These are phyloP conservation scores for Lodderomyces orthopsilosis DNA, from an alignment of 1,139 yeast genomes.

Conservation along the genomic window DNA sequence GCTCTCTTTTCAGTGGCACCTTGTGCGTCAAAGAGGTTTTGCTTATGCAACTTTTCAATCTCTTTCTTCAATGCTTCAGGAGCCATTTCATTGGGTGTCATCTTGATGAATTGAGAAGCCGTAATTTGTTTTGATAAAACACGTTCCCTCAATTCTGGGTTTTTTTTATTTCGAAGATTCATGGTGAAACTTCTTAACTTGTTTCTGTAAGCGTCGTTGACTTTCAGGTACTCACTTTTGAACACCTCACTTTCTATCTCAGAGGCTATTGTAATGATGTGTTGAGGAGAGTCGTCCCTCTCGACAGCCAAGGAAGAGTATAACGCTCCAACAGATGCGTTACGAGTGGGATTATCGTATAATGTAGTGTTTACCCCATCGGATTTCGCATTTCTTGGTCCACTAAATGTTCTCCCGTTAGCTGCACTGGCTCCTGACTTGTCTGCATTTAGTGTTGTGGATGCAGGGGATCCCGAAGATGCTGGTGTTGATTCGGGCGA, in stretches of 20 bases:
- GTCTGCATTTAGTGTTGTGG: conserved; percentile 9
- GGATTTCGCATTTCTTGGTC: conserved; percentile 72
- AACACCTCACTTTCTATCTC: conserved; percentile 74
- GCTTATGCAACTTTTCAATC: conserved; percentile 79
- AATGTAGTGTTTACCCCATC: conserved; percentile 75
- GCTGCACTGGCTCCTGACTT: conserved; percentile 46
- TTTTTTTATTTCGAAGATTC: conserved; percentile 84
- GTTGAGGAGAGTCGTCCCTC: conserved; percentile 50
- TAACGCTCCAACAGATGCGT: conserved; percentile 77
- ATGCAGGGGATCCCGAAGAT: conserved; percentile 3
- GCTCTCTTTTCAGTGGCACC: conserved; percentile 98
- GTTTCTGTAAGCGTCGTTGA: conserved; percentile 64
- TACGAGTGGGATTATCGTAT: conserved; percentile 75
- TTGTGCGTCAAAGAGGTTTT: conserved; percentile 92
- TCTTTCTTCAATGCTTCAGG: conserved; percentile 85
- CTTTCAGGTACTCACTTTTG: conserved; percentile 53
- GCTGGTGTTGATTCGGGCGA: conserved; percentile 8
- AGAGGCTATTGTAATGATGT: conserved; percentile 61
- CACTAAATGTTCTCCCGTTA: conserved; percentile 36
- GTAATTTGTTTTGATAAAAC: conserved; percentile 63
- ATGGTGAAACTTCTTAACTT: conserved; percentile 80
- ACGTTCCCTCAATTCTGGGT: conserved; percentile 75
- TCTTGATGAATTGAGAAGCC: conserved; percentile 64
- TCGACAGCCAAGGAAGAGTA: conserved; percentile 90
- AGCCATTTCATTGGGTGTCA: conserved; percentile 93